A percentile compares a stretch with the other conserved stretches of the same genome.
Conservation (phyloP, 352 stramenopile genomes). For the Phytophthora ramorum region DNA sequence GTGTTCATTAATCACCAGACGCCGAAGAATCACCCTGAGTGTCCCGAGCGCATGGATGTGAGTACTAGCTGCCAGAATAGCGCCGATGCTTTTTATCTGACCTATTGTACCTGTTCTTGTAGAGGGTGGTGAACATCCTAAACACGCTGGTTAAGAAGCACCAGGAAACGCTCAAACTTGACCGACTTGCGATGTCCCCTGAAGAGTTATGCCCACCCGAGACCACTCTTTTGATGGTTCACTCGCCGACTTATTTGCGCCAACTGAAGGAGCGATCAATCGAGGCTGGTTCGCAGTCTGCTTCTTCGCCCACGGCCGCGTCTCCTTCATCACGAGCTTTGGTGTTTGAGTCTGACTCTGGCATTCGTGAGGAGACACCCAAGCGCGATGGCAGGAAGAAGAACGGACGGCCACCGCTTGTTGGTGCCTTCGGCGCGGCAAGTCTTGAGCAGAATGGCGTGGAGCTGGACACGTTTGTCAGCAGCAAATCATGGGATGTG, state of each 20-base stretch:
- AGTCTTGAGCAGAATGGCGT: slow-evolving; percentile 71
- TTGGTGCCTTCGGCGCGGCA: slow-evolving; percentile 74
- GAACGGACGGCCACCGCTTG: slow-evolving; percentile 52
- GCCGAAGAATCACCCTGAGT: slow-evolving; percentile 84
- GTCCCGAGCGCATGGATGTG: slow-evolving; percentile 81
- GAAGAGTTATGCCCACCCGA: slow-evolving; percentile 79
- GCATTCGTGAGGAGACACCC: slow-evolving; percentile 52
- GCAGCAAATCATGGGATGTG: slow-evolving; percentile 86
- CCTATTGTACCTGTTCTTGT: slow-evolving; percentile 13
- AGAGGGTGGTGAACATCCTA: slow-evolving; percentile 80
- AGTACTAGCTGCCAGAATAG: slow-evolving; percentile 24
- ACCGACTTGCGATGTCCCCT: slow-evolving; percentile 68
- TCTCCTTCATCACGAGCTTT: slow-evolving; percentile 52
- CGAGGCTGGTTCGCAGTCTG: slow-evolving; percentile 53
- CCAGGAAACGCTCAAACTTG: slow-evolving; percentile 71
- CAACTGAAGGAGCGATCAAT: slow-evolving; percentile 73
- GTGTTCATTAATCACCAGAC: slow-evolving; percentile 88
- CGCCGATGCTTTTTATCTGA: slow-evolving; percentile 13
- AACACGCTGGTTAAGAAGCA: slow-evolving; percentile 69
- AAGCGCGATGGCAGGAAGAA: slow-evolving; percentile 42
- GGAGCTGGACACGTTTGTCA: slow-evolving; percentile 87
- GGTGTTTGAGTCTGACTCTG: slow-evolving; percentile 84
- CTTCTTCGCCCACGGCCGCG: slow-evolving; percentile 43
- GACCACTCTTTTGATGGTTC: slow-evolving; percentile 81
- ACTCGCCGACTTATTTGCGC: slow-evolving; percentile 81